These are phyloP conservation scores for Fusarium transvaalense DNA, from an alignment of 2,329 filamentous ascomycete species.

Conservation along the genomic window DNA sequence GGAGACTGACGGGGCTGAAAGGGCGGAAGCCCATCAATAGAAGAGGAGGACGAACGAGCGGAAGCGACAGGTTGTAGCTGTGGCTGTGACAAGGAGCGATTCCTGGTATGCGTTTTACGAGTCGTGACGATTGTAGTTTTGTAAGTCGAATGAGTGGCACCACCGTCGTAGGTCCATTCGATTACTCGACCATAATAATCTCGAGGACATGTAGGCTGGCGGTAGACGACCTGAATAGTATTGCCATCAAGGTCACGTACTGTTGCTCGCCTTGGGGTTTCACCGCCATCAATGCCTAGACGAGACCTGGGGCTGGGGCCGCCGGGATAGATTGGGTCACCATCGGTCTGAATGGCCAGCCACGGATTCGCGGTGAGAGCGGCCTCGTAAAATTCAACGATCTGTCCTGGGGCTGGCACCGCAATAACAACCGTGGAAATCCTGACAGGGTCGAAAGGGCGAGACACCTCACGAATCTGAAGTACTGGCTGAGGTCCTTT, in stretches of 20 bases:
- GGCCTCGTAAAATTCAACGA: slow-evolving; percentile 78
- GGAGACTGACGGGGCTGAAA: slow-evolving; percentile 40
- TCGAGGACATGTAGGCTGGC: slow-evolving; percentile 45
- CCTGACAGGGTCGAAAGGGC: slow-evolving; percentile 56
- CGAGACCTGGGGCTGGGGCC: slow-evolving; percentile 44
- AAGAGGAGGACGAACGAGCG: slow-evolving; percentile 40
- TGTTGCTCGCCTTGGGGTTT: slow-evolving; percentile 59
- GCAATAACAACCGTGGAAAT: slow-evolving; percentile 72
- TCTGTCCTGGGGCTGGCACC: slow-evolving; percentile 73
- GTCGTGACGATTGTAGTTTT: slow-evolving; percentile 12
- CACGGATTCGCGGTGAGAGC: slow-evolving; percentile 71
- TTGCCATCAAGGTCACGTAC: slow-evolving; percentile 87
- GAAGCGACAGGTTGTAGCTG: slow-evolving; percentile 37
- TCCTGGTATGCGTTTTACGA: slow-evolving; percentile 25
- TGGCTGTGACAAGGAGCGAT: slow-evolving; percentile 44
- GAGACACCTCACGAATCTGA: slow-evolving; percentile 59
- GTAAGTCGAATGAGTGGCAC: slow-evolving; percentile 47
- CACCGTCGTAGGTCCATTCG: slow-evolving; percentile 63
- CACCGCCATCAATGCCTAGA: slow-evolving; percentile 52
- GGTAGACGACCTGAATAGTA: slow-evolving; percentile 80
- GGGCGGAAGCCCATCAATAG: slow-evolving; percentile 38
- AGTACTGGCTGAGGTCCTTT: slow-evolving; percentile 53
- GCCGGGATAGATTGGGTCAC: slow-evolving; percentile 39
- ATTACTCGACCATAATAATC: slow-evolving; percentile 61
- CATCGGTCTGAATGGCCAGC: slow-evolving; percentile 57